Base-by-base conservation (phyloP, 305 asterid genomes). In the Petunia hybrid region DNA sequence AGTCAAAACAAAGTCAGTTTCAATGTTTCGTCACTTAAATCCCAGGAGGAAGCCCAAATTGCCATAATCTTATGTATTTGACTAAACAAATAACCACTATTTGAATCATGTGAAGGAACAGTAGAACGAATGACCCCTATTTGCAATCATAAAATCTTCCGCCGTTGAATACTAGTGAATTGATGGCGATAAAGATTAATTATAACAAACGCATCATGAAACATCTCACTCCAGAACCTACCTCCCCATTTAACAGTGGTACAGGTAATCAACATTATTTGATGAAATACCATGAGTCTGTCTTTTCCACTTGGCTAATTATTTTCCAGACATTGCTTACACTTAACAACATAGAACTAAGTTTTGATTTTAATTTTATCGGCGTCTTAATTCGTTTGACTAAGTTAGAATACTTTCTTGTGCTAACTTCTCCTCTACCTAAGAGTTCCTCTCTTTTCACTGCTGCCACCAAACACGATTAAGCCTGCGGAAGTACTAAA, bases 301-400 rank as follows among this genome's bases (percentile, higher is more conserved):
- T 46, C 43, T 35, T 71, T 71, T 71, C 42, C 78, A 73, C 62
- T 48, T 51, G 63, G 63, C 36, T 48, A 53, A 74, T 38, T 51
- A 53, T 74, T 74, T 14, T 51, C 64, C 57, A 6, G 48, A 74
- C 64, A 53, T 40, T 53, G 76, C 31, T 74, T 38, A 74, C 78
- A 4, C 48, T 14, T 14, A 74, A 74, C 64, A 46, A 51, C 78
- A 53, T 51, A 73, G 35, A 62, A 73, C 4, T 61, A 62, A 73
- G 22, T 13, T 51, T 38, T 36, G 13, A 36, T 74, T 36, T 74
- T 53, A 14, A 74, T 74, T 74, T 13, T 31, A 53, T 8, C n/a
- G 6, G 48, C 64, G 0, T 74, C 38, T 53, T 74, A 53, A 38
- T 53, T 74, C 38, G 53, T 8, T 74, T 36, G 48, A 38, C 78